Conservation (phyloP, 2,329 filamentous ascomycete genomes). For the Byssoonygena ceratinophila region DNA sequence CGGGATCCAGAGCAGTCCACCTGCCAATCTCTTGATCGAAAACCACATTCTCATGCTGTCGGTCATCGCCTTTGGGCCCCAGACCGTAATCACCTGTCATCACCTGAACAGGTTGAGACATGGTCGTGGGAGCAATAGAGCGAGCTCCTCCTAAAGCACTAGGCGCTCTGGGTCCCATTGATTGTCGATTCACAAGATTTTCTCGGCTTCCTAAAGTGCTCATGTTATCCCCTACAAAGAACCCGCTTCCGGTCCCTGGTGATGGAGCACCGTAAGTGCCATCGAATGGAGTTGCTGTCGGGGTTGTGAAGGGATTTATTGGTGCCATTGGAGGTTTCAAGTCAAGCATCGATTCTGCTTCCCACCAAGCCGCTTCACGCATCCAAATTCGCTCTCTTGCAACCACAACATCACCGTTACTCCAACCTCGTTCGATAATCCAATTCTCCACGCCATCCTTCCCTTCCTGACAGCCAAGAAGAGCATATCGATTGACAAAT, state of each 20-base stretch:
- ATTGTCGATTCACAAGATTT: conserved; percentile 47
- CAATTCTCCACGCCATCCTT: conserved; percentile 88
- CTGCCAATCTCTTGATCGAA: conserved; percentile 59
- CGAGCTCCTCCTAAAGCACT: conserved; percentile 43
- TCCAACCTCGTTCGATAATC: conserved; percentile 92
- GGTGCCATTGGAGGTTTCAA: conserved; percentile 56
- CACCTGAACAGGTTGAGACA: conserved; percentile 49
- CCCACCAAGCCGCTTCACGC: conserved; percentile 90
- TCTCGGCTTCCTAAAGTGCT: conserved; percentile 60
- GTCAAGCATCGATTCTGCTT: conserved; percentile 92
- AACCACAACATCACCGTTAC: conserved; percentile 88
- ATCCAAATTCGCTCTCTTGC: conserved; percentile 93
- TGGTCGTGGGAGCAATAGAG: conserved; percentile 41
- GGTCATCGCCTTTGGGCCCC: conserved; percentile 71
- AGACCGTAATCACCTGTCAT: conserved; percentile 79
- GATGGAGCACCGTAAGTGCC: conserved; percentile 56
- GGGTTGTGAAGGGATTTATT: conserved; percentile 37
- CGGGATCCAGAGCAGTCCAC: conserved; percentile 62
- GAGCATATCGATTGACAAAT: conserved; percentile 70
- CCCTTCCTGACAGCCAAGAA: conserved; percentile 78
- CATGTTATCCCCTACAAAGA: conserved; percentile 56
- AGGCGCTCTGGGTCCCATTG: conserved; percentile 37
- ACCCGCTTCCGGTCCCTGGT: conserved; percentile 50
- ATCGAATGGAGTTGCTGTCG: conserved; percentile 53
- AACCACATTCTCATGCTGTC: conserved; percentile 57